Evolutionary conservation across 176 grass and related monocot species (phyloP).

Genomic region (Stipa capillata): DNA sequence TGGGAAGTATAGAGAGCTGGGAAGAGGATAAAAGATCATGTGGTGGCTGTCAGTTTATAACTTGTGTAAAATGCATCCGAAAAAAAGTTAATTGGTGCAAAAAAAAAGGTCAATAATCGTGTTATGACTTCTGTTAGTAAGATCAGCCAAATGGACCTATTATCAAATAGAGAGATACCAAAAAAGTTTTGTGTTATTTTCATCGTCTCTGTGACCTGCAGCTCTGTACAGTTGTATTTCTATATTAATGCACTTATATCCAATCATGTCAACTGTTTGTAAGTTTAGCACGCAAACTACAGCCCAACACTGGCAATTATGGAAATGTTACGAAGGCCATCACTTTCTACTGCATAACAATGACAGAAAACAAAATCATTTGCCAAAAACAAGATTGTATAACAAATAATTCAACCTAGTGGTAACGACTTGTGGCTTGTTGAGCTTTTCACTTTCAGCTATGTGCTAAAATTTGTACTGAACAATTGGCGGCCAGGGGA

Average conservation of each 20-base stretch:
- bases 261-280: neutral
- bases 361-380: neutral
- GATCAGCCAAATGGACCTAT: neutral
- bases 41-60: neutral
- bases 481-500: too few species aligned
- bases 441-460: too few species aligned
- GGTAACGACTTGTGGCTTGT: neutral
- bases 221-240: neutral
- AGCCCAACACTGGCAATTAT: neutral
- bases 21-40: neutral
- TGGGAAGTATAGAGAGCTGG: neutral
- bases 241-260: neutral
- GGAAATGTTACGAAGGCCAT: neutral
- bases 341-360: constrained; percentile 2
- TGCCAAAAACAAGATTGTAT: neutral
- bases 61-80: neutral
- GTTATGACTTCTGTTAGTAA: neutral
- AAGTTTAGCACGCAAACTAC: neutral
- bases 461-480: too few species aligned
- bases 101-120: neutral
- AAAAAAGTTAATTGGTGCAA: neutral
- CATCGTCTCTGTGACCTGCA: neutral
- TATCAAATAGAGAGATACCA: neutral
- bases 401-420: neutral
- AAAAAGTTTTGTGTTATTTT: neutral